Percentiles rank a stretch among this genome's conserved stretches.
Evolutionary conservation across 495 filamentous ascomycete species (phyloP).

Genomic region (Penicillium bovifimosum): DNA sequence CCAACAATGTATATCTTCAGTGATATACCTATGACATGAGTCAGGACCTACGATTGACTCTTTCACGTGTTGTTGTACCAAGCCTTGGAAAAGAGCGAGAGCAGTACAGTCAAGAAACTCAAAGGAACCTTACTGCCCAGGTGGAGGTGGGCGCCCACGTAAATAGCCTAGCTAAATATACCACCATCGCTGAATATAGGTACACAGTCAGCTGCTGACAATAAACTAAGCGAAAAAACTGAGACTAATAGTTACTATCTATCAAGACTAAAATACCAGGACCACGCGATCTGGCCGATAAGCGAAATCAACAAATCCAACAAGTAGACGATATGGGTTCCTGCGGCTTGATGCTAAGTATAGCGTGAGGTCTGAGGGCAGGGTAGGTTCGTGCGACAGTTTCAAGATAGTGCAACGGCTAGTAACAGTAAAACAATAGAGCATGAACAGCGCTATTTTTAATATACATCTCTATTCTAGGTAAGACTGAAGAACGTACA

Average conservation of each 20-base stretch:
- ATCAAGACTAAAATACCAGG: not conserved
- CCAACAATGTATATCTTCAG: not conserved
- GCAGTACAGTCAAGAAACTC: not conserved
- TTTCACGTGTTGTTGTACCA: not conserved
- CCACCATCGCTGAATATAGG: not conserved
- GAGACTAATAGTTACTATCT: not conserved
- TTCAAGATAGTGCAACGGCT: not conserved
- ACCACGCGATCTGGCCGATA: too few species aligned
- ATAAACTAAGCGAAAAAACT: not conserved
- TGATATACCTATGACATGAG: not conserved
- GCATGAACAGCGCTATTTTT: not conserved
- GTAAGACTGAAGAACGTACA: not conserved
- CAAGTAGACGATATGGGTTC: not conserved
- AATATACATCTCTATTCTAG: not conserved
- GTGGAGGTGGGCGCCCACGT: too few species aligned
- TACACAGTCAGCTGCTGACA: conserved; percentile 1
- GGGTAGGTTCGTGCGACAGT: not conserved
- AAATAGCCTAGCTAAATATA: not conserved
- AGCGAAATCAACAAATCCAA: too few species aligned
- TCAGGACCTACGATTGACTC: not conserved
- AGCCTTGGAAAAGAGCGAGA: not conserved
- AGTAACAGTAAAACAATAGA: conserved; percentile 3
- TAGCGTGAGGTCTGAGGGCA: not conserved
- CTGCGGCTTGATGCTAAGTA: not conserved
- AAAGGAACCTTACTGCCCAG: too few species aligned